Evolutionary conservation across 768 basidiomycete genomes (phyloP).

Genomic region (Chalciporus chontae): DNA sequence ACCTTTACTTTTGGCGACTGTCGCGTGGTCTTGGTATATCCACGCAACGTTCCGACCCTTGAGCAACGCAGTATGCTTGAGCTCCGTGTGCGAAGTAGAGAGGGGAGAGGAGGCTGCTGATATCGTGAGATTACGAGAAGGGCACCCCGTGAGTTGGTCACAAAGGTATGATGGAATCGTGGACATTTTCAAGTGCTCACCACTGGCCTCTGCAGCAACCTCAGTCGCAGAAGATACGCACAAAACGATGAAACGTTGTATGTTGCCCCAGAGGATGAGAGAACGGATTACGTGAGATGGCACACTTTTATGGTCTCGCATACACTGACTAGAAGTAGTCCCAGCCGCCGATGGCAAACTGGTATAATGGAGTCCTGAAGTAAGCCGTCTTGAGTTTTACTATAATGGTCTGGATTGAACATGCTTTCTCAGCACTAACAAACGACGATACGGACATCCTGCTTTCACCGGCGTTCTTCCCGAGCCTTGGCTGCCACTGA

Average conservation of each 20-base stretch:
- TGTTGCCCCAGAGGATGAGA: conserved; percentile 90
- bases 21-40: conserved; percentile 80
- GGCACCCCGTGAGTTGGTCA: conserved; percentile 84
- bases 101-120: conserved; percentile 84
- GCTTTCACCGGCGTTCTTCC: conserved; percentile 92
- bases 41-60: conserved; percentile 64
- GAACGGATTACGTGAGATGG: conserved; percentile 76
- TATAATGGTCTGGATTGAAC: conserved; percentile 1
- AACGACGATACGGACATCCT: conserved; percentile 91
- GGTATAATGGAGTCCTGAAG: conserved; percentile 93
- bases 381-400: conserved; percentile 29
- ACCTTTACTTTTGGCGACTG: conserved; percentile 72
- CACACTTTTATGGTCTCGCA: background rate
- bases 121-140: conserved; percentile 67
- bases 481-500: conserved; percentile 90
- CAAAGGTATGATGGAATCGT: conserved; percentile 56
- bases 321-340: conserved; percentile 48
- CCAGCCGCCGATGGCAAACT: conserved; percentile 95
- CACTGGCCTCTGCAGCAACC: conserved; percentile 48
- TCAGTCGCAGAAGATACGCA: conserved; percentile 85
- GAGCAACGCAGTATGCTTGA: conserved; percentile 80
- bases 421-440: conserved; percentile 66
- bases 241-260: conserved; percentile 94
- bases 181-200: background rate
- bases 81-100: conserved; percentile 85